These are phyloP conservation scores for Fusarium globosum DNA, from an alignment of 2,329 filamentous ascomycete genomes.

Conservation along the genomic window DNA sequence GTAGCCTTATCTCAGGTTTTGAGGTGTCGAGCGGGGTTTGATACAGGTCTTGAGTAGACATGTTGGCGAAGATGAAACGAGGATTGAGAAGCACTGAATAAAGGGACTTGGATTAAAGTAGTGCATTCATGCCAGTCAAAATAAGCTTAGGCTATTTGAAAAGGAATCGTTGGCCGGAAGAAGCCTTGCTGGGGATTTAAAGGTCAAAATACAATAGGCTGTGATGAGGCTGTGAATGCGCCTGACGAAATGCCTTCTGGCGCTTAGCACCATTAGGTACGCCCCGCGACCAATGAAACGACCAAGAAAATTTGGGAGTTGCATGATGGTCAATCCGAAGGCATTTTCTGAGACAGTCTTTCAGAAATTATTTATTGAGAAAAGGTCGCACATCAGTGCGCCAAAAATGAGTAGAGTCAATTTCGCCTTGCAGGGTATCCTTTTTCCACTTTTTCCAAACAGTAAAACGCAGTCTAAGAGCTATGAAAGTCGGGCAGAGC, in stretches of 20 bases:
- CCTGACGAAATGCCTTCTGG: not conserved
- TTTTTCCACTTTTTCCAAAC: not conserved
- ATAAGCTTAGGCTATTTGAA: accelerated
- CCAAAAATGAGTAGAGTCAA: not conserved
- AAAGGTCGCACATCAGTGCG: not conserved
- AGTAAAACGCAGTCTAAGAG: not conserved
- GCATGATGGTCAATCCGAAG: not conserved
- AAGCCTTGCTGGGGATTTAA: accelerated
- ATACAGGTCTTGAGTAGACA: not conserved
- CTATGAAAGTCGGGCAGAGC: slow-evolving; percentile 21
- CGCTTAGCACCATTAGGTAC: not conserved
- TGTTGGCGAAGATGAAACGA: not conserved
- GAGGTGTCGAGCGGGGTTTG: not conserved
- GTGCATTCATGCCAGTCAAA: accelerated
- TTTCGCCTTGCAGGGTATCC: slow-evolving; percentile 5
- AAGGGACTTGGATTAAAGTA: accelerated
- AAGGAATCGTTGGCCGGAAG: accelerated
- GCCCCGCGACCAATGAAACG: not conserved
- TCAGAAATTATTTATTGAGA: not conserved
- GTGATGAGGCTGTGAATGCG: not conserved
- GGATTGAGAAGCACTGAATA: not conserved
- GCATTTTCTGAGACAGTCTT: not conserved
- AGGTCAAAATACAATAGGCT: not conserved
- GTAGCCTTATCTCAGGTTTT: not conserved
- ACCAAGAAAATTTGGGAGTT: not conserved